Percentiles rank a stretch among this genome's conserved stretches.
Conservation (phyloP, 345 rosid genomes). For the Gossypium rotundifolium region DNA sequence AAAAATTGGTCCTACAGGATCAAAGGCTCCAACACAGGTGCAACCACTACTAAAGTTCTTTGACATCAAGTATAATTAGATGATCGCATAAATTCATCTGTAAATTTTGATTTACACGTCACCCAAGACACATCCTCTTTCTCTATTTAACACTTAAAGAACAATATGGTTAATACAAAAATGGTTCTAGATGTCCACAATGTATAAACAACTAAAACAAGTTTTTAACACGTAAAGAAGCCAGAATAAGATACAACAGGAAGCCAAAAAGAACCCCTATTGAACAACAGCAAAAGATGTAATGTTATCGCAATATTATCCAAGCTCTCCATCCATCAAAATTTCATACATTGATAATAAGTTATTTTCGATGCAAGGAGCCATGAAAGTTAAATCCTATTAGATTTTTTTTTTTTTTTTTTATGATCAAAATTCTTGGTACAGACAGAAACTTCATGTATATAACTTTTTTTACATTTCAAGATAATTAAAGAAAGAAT, state of each 20-base stretch:
- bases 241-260: not conserved
- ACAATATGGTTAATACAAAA: not conserved
- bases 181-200: not conserved
- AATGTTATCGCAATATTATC: not conserved
- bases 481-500: slow-evolving; percentile 12
- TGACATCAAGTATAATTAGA: not conserved
- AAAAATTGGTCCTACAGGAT: too few species aligned
- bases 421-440: not conserved
- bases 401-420: not conserved
- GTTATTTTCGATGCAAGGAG: not conserved
- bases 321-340: not conserved
- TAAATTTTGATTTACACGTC: not conserved
- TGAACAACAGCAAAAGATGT: not conserved
- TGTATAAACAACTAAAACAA: not conserved
- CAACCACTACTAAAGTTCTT: not conserved
- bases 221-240: not conserved
- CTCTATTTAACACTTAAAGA: not conserved
- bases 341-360: not conserved
- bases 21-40: not conserved
- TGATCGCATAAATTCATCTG: not conserved
- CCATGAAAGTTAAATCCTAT: not conserved
- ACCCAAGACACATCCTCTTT: not conserved
- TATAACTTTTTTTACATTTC: not conserved
- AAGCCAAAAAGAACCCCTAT: slow-evolving; percentile 2
- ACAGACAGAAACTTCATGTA: not conserved